phyloP scores from a whole-genome alignment of 140 eudicot species.

The Oenanthe javanica region DNA sequence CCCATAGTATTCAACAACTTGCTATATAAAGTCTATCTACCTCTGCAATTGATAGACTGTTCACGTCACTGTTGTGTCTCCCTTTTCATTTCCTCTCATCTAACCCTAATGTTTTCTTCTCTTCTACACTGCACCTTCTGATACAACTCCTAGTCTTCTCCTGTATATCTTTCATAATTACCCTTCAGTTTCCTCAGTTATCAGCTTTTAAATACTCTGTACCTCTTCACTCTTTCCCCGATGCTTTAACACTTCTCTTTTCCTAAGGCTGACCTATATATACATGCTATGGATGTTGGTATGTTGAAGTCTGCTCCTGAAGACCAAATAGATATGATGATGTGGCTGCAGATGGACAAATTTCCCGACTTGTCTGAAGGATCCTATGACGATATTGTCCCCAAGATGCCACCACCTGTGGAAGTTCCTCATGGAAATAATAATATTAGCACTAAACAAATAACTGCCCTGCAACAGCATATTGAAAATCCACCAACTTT shows the following conservation, averaged over 20 bases:
- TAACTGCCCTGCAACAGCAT: background rate
- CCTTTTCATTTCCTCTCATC: constrained; percentile 7
- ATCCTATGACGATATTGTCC: background rate
- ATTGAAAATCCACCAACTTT: background rate
- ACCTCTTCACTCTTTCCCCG: constrained; percentile 2
- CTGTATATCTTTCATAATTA: constrained; percentile 8
- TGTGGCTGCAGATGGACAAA: constrained; percentile 33
- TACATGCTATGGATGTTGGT: constrained; percentile 28
- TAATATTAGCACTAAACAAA: background rate
- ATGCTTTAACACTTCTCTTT: background rate
- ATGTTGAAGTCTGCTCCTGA: constrained; percentile 23
- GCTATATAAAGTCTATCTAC: constrained; percentile 43
- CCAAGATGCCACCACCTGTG: background rate
- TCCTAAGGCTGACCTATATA: background rate
- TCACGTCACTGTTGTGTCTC: constrained; percentile 33
- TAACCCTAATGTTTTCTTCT: constrained; percentile 1
- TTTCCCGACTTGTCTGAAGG: constrained; percentile 10
- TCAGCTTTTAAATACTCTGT: constrained; percentile 6
- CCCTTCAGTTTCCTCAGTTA: background rate
- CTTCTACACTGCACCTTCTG: constrained; percentile 24
- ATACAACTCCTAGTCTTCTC: constrained; percentile 23
- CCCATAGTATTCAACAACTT: constrained; percentile 20
- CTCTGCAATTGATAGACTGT: constrained; percentile 29
- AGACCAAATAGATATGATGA: constrained; percentile 36
- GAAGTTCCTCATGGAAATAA: background rate